These are phyloP conservation scores for Ustilaginoidea virens DNA, from an alignment of 2,329 filamentous ascomycete genomes.

Conservation along the genomic window DNA sequence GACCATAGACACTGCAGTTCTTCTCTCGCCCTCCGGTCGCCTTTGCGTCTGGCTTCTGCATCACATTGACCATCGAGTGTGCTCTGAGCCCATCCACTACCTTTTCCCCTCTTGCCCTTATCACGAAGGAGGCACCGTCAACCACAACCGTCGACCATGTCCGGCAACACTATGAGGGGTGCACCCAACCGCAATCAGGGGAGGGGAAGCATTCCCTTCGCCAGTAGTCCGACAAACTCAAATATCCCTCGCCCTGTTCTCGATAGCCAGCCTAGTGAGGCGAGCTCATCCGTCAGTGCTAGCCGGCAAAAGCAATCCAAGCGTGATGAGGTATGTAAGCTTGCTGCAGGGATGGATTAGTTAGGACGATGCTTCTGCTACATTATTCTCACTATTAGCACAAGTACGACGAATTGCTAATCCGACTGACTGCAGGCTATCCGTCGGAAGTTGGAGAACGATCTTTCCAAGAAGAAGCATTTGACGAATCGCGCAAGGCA, in stretches of 20 bases:
- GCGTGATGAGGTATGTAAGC: constrained; percentile 79
- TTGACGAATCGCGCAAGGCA: constrained; percentile 63
- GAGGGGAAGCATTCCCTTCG: constrained; percentile 43
- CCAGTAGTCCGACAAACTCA: constrained; percentile 44
- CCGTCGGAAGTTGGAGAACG: constrained; percentile 88
- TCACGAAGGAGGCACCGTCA: too few species aligned
- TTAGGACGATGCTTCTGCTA: not conserved
- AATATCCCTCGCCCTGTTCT: constrained; percentile 59
- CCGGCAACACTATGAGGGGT: constrained; percentile 49
- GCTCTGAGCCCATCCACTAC: too few species aligned
- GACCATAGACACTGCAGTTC: constrained; percentile 1
- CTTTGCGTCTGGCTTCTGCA: too few species aligned
- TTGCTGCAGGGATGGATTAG: not conserved
- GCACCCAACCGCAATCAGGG: constrained; percentile 48
- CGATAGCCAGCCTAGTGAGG: constrained; percentile 45
- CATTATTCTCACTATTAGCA: not conserved
- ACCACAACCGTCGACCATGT: constrained; percentile 24
- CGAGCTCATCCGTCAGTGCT: constrained; percentile 63
- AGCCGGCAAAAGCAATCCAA: constrained; percentile 95
- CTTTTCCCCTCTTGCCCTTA: not conserved
- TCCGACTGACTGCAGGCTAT: constrained; percentile 52
- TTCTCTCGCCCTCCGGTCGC: constrained; percentile 1
- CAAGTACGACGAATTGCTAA: constrained; percentile 2
- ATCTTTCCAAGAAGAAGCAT: constrained; percentile 95
- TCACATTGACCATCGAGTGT: too few species aligned